Percentiles rank a stretch among this genome's conserved stretches.
phyloP scores from a whole-genome alignment of 495 filamentous ascomycete genomes.

The Neurospora cerealis region DNA sequence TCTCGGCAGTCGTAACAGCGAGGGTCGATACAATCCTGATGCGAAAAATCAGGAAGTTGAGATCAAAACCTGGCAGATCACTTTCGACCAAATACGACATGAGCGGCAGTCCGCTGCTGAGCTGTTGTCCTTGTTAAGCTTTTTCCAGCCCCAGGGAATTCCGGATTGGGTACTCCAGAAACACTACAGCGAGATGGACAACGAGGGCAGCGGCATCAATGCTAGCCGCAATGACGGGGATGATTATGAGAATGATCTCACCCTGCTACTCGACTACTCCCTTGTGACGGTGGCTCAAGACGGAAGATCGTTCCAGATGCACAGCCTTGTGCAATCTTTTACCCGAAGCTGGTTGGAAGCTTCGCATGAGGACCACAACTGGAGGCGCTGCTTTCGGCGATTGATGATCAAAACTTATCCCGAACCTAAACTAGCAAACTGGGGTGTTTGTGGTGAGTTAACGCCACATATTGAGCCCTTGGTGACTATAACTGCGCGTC shows the following conservation, averaged over 20 bases:
- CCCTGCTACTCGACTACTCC: not conserved
- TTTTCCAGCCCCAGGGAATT: conserved; percentile 27
- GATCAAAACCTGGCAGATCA: conserved; percentile 18
- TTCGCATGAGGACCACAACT: not conserved
- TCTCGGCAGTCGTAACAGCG: not conserved
- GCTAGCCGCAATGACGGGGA: not conserved
- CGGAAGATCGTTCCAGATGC: not conserved
- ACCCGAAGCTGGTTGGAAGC: not conserved
- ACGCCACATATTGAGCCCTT: not conserved
- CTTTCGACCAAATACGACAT: conserved; percentile 18
- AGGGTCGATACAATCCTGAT: not conserved
- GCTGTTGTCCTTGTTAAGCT: conserved; percentile 30
- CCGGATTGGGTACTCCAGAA: conserved; percentile 9
- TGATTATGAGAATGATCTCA: not conserved
- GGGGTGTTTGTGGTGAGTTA: not conserved
- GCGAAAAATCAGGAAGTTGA: not conserved
- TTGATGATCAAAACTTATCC: not conserved
- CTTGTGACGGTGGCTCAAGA: not conserved
- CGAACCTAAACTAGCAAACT: fast-evolving
- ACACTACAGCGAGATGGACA: not conserved
- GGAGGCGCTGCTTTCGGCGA: not conserved
- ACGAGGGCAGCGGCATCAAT: fast-evolving
- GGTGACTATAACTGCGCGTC: not conserved
- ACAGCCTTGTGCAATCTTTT: not conserved
- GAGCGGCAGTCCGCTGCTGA: conserved; percentile 20